These are phyloP conservation scores for Lipomyces orientalis DNA, from an alignment of 805 yeast genomes.

Conservation along the genomic window DNA sequence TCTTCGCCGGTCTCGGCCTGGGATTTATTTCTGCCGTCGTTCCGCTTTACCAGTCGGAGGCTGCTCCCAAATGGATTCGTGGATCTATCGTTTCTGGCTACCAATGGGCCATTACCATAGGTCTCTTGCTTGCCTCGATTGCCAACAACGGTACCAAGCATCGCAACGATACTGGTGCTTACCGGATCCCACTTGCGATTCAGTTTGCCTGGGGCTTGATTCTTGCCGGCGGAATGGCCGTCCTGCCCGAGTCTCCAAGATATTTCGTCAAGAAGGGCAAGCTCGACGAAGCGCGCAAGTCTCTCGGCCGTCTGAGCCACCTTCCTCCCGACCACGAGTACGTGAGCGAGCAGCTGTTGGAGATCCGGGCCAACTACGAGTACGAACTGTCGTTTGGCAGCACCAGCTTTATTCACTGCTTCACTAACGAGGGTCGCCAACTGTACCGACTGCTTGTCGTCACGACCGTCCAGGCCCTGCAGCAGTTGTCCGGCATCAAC, in stretches of 20 bases:
- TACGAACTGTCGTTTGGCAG: slow-evolving; percentile 46
- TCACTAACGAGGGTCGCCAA: slow-evolving; percentile 42
- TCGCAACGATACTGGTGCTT: slow-evolving; percentile 77
- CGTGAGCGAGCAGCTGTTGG: slow-evolving; percentile 53
- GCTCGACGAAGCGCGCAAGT: slow-evolving; percentile 61
- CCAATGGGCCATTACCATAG: slow-evolving; percentile 75
- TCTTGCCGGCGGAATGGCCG: slow-evolving; percentile 50
- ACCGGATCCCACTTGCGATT: slow-evolving; percentile 75
- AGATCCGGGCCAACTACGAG: slow-evolving; percentile 53
- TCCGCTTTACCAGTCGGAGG: slow-evolving; percentile 80
- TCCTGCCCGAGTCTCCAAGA: slow-evolving; percentile 77
- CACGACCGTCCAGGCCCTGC: slow-evolving; percentile 71
- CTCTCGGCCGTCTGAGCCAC: slow-evolving; percentile 55
- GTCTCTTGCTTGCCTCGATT: slow-evolving; percentile 66
- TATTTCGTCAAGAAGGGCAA: slow-evolving; percentile 64
- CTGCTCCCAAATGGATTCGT: slow-evolving; percentile 77
- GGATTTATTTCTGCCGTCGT: slow-evolving; percentile 79
- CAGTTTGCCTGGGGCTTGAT: slow-evolving; percentile 69
- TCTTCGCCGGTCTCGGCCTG: slow-evolving; percentile 73
- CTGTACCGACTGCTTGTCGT: slow-evolving; percentile 59
- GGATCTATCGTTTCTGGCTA: slow-evolving; percentile 78
- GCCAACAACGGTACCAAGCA: slow-evolving; percentile 38
- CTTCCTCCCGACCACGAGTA: slow-evolving; percentile 53
- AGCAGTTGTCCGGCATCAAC: slow-evolving; percentile 90
- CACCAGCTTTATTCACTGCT: slow-evolving; percentile 25